Base-by-base conservation (phyloP, 2,329 filamentous ascomycete genomes). In the Byssochlamys sp. region DNA sequence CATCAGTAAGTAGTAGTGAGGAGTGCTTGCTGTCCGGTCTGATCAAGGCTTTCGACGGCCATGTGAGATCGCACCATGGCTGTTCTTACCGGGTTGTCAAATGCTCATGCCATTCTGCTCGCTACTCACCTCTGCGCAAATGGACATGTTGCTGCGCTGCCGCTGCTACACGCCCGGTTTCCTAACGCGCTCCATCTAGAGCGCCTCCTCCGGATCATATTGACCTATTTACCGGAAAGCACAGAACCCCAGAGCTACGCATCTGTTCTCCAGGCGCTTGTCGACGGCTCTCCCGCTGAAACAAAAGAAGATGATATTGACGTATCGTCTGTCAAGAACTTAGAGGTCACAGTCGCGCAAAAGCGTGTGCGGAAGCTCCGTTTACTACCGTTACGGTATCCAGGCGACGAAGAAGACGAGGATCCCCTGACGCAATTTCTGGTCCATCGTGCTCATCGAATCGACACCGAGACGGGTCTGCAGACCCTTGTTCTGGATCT, bases 151-250 rank as follows among this genome's bases (percentile, higher is more conserved):
- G 66, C 72, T 52, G 73, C 74, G 25, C 72, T 87, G 27, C 78
- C 78, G 60, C 71, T 74, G 60, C 70, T 86, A 61, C 78, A 79
- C 59, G 72, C 78, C 50, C 70, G 73, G 53, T 78, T 78, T 55
- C 74, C 74, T 53, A 75, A 69, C 58, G 70, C 77, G 58, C 75
- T 85, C 53, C 71, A 77, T 29, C 69, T 80, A 5, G 79, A 81
- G 59, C 75, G 83, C 14, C 68, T 83, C 55, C 75, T 86, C 59
- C 80, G 81, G 59, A 81, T 87, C 54, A 70, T 86, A 55, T 73
- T 86, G 60, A 83, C 81, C 57, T 85, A 80, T 63, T 75, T 86
- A n/a, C 83, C 84, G 24, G 82, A 84, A 66, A 80, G 77, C 61
- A 68, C 75, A 29, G 78, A 81, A 25, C 81, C 83, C 2, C 69